phyloP scores from a whole-genome alignment of 164 flowering plant genomes.

The Chimonanthus praecox region DNA sequence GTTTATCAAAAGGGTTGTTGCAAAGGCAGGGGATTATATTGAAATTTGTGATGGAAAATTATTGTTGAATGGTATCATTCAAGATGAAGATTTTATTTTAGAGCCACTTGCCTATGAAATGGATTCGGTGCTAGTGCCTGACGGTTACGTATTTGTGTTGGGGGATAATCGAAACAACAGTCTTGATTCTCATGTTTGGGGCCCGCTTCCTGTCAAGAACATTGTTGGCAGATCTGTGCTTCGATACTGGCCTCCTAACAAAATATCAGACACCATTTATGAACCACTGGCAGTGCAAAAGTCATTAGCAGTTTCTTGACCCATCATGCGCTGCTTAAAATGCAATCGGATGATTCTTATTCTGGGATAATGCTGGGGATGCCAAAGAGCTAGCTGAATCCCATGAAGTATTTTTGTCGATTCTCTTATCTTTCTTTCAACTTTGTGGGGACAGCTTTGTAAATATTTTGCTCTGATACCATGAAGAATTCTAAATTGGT shows the following conservation, averaged over 20 bases:
- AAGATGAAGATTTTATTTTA: slow-evolving; percentile 73
- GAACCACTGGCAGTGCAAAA: slow-evolving; percentile 21
- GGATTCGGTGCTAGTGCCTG: slow-evolving; percentile 85
- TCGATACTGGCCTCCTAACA: slow-evolving; percentile 92
- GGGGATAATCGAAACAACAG: slow-evolving; percentile 98
- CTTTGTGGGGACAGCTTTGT: slow-evolving; percentile 6
- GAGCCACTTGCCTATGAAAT: slow-evolving; percentile 88
- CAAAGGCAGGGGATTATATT: slow-evolving; percentile 81
- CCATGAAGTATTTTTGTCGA: slow-evolving; percentile 2
- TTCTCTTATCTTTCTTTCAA: neutral
- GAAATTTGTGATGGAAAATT: slow-evolving; percentile 81
- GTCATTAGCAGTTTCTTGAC: slow-evolving; percentile 46
- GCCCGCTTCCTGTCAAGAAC: slow-evolving; percentile 83
- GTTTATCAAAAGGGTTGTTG: slow-evolving; percentile 93
- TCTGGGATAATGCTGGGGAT: neutral
- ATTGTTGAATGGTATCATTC: slow-evolving; percentile 64
- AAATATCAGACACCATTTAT: slow-evolving; percentile 42
- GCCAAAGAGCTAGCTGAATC: neutral
- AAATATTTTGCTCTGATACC: neutral
- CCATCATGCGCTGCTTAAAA: neutral
- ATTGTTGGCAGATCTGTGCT: slow-evolving; percentile 85
- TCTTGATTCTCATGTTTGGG: slow-evolving; percentile 95
- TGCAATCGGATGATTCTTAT: neutral
- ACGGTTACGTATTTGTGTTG: slow-evolving; percentile 90
- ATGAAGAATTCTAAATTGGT: too few relatives aligned